These are phyloP conservation scores for Candida qinlingensis DNA, from an alignment of 805 yeast species.

Conservation along the genomic window DNA sequence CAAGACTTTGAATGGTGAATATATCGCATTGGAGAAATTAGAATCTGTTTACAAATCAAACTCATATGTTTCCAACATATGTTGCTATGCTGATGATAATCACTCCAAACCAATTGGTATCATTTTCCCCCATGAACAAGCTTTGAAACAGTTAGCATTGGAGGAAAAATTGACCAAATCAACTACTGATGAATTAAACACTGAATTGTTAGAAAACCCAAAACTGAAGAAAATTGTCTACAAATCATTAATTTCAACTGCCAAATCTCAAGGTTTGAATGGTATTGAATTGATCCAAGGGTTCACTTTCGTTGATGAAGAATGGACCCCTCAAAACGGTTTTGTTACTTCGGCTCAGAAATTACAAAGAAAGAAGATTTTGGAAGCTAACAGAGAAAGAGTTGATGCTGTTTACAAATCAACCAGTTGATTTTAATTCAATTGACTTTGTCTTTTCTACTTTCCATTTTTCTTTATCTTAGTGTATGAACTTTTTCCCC, in stretches of 20 bases:
- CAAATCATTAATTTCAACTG: conserved; percentile 64
- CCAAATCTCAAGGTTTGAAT: conserved; percentile 68
- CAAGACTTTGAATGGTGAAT: conserved; percentile 95
- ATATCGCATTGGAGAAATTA: conserved; percentile 91
- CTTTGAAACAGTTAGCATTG: conserved; percentile 55
- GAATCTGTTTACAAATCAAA: conserved; percentile 89
- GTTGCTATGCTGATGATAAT: conserved; percentile 86
- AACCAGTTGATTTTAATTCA: too few relatives aligned
- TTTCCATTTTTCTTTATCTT: background rate
- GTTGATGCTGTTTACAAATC: conserved; percentile 58
- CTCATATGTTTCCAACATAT: conserved; percentile 68
- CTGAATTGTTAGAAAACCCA: conserved; percentile 45
- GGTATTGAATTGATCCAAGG: conserved; percentile 86
- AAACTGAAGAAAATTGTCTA: conserved; percentile 51
- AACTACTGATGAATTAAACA: conserved; percentile 34
- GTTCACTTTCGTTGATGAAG: conserved; percentile 73
- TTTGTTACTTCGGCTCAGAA: conserved; percentile 94
- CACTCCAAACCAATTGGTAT: conserved; percentile 92
- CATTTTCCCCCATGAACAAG: conserved; percentile 71
- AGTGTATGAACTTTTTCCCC: background rate
- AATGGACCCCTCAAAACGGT: conserved; percentile 98
- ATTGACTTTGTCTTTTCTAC: background rate
- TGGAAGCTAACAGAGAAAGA: conserved; percentile 57
- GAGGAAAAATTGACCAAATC: conserved; percentile 45
- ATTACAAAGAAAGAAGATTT: conserved; percentile 87